phyloP scores from a whole-genome alignment of 257 asterid species.

The Scutellaria galericulata region DNA sequence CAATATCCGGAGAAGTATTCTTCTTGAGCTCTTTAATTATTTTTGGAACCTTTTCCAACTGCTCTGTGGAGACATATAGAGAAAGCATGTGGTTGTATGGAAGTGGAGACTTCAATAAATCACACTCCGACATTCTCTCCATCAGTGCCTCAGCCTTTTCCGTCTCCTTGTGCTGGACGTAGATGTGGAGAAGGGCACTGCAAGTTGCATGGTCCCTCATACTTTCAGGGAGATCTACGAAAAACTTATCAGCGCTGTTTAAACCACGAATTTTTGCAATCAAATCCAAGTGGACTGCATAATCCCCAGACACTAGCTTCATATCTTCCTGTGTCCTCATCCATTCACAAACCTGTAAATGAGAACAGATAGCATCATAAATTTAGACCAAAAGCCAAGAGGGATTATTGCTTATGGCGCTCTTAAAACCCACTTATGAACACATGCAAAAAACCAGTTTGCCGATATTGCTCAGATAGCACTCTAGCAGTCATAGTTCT shows the following conservation, averaged over 20 bases:
- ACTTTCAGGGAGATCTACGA: slow-evolving; percentile 76
- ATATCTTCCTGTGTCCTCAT: slow-evolving; percentile 80
- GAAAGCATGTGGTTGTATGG: slow-evolving; percentile 93
- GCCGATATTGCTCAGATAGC: neutral
- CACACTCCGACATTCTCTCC: slow-evolving; percentile 82
- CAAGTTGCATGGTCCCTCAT: slow-evolving; percentile 78
- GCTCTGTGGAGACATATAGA: slow-evolving; percentile 66
- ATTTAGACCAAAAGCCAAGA: neutral
- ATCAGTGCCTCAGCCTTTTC: slow-evolving; percentile 80
- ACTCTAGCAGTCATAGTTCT: neutral
- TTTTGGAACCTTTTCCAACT: slow-evolving; percentile 66
- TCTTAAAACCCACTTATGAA: neutral
- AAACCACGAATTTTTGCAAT: slow-evolving; percentile 84
- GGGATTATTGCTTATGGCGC: neutral
- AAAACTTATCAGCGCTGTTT: slow-evolving; percentile 86
- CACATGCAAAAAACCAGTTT: neutral
- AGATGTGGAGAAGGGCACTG: slow-evolving; percentile 88
- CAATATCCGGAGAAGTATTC: slow-evolving; percentile 74
- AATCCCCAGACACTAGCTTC: slow-evolving; percentile 83
- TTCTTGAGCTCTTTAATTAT: slow-evolving; percentile 67
- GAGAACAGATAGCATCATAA: slow-evolving; percentile 14
- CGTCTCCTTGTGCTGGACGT: slow-evolving; percentile 63
- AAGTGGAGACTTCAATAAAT: slow-evolving; percentile 66
- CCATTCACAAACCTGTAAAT: slow-evolving; percentile 87
- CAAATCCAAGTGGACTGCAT: slow-evolving; percentile 90